Percentiles rank a stretch among this genome's conserved stretches.
Evolutionary conservation across 805 yeast genomes (phyloP).

Genomic region (Candida koratica): DNA sequence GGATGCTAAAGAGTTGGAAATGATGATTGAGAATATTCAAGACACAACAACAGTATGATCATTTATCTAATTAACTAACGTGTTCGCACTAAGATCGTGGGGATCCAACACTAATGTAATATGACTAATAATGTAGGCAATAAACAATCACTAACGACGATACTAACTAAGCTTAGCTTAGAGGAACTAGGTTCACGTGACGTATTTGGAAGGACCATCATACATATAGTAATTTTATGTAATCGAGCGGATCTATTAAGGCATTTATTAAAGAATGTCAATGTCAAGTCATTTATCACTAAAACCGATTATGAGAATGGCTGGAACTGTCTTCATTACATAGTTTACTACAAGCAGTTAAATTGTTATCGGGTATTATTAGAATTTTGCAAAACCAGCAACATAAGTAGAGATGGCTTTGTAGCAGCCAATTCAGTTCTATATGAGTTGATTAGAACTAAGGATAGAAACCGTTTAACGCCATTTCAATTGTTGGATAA

Average conservation of each 20-base stretch:
- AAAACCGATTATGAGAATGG: slow-evolving; percentile 68
- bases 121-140: slow-evolving; percentile 5
- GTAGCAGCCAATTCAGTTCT: slow-evolving; percentile 20
- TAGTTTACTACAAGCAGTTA: slow-evolving; percentile 55
- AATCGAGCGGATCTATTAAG: slow-evolving; percentile 47
- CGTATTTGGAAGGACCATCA: slow-evolving; percentile 62
- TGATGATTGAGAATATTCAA: slow-evolving; percentile 15
- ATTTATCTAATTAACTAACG: no score
- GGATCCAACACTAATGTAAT: slow-evolving; percentile 6
- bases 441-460: slow-evolving; percentile 43
- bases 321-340: slow-evolving; percentile 77
- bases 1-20: slow-evolving; percentile 16
- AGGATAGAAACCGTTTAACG: slow-evolving; percentile 67
- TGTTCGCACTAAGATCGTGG: no score
- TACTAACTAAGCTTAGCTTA: slow-evolving; percentile 8
- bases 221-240: slow-evolving; percentile 53
- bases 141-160: slow-evolving; percentile 3
- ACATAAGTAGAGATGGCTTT: slow-evolving; percentile 6
- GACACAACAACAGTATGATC: no score
- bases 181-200: slow-evolving; percentile 43
- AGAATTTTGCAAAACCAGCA: slow-evolving; percentile 20
- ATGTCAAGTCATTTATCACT: slow-evolving; percentile 38
- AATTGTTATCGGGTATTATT: slow-evolving; percentile 45
- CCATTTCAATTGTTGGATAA: slow-evolving; percentile 65
- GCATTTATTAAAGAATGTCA: slow-evolving; percentile 45